Conservation (phyloP, 2,329 filamentous ascomycete species). For the Penicillium italicum region DNA sequence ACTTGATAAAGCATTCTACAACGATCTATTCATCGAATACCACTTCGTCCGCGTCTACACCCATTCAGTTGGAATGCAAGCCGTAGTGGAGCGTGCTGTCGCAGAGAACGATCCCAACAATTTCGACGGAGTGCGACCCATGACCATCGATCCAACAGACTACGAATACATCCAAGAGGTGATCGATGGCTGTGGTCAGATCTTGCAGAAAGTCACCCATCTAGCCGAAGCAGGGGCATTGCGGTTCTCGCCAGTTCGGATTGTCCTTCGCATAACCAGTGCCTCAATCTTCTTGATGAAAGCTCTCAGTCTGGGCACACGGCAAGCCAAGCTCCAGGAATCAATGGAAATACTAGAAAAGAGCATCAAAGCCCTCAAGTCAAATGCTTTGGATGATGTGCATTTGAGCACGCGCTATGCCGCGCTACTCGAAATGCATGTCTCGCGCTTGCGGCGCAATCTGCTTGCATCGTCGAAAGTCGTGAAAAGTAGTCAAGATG, state of each 20-base stretch:
- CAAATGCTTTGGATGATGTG: constrained; percentile 51
- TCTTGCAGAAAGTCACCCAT: constrained; percentile 49
- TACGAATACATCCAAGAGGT: constrained; percentile 57
- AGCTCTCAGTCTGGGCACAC: constrained; percentile 49
- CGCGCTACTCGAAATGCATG: constrained; percentile 47
- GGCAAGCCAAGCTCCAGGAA: constrained; percentile 48
- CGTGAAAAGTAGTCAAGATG: constrained; percentile 25
- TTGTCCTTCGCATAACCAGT: constrained; percentile 53
- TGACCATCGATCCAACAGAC: constrained; percentile 49
- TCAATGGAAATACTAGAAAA: constrained; percentile 49
- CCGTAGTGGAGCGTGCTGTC: constrained; percentile 53
- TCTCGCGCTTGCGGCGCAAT: constrained; percentile 41
- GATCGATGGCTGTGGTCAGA: constrained; percentile 52
- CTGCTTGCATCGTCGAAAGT: constrained; percentile 35
- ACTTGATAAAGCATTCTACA: constrained; percentile 39
- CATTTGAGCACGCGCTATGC: constrained; percentile 52
- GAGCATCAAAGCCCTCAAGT: constrained; percentile 48
- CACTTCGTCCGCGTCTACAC: constrained; percentile 46
- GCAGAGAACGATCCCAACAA: constrained; percentile 33
- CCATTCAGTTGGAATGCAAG: constrained; percentile 52
- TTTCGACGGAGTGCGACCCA: constrained; percentile 38
- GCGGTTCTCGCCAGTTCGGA: constrained; percentile 52
- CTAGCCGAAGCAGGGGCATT: constrained; percentile 47
- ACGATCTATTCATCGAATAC: constrained; percentile 54
- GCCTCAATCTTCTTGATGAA: constrained; percentile 55